Evolutionary conservation across 75 land plant species (phyloP).

Genomic region (Pinus albicaulis): DNA sequence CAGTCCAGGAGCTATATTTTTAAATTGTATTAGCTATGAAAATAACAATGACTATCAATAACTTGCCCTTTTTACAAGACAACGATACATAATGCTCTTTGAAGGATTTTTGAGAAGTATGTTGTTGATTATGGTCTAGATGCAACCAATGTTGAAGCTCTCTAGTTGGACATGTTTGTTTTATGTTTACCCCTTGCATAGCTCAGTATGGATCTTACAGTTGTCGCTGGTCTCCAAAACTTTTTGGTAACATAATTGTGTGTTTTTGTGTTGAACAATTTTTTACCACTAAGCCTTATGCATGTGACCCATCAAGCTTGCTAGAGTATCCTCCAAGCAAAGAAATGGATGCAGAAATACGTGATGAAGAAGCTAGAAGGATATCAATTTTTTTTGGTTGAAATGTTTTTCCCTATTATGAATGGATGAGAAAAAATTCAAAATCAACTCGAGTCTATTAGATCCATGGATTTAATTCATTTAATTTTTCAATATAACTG

Average conservation of each 20-base stretch:
- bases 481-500: not conserved
- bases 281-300: constrained; percentile 69
- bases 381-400: not conserved
- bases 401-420: not conserved
- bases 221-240: not conserved
- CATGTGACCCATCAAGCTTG: constrained; percentile 87
- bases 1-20: not conserved
- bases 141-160: not conserved
- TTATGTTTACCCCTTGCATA: not conserved
- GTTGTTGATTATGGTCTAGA: not conserved
- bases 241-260: not conserved
- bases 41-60: not conserved
- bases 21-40: not conserved
- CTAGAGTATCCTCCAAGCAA: constrained; percentile 92
- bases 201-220: not conserved
- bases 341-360: constrained; percentile 77
- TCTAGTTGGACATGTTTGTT: not conserved
- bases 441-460: not conserved
- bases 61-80: not conserved
- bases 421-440: not conserved
- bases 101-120: not conserved
- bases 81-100: not conserved
- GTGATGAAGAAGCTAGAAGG: constrained; percentile 79
- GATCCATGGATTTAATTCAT: not conserved
- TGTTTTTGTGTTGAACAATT: constrained; percentile 38